Conservation (phyloP, 352 stramenopile species). For the Globisporangium carolinianum region DNA sequence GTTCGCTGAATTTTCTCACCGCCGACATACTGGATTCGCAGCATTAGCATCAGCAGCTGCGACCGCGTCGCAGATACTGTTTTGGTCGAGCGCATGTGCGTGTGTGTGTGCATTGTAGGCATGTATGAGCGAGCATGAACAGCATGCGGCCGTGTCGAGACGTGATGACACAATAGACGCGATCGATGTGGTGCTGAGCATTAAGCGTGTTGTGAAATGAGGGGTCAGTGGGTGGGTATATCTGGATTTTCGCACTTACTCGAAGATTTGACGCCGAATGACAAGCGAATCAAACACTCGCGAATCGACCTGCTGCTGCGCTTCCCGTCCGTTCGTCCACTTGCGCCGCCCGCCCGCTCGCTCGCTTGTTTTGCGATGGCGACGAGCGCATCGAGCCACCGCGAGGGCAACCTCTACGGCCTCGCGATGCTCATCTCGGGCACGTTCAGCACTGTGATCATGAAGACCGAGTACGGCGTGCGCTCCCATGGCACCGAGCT, state of each 20-base stretch:
- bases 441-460: conserved; percentile 82
- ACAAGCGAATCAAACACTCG: not conserved
- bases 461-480: conserved; percentile 79
- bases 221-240: too few relatives aligned
- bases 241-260: not conserved
- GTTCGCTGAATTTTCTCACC: not conserved
- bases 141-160: too few relatives aligned
- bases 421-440: conserved; percentile 69
- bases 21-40: not conserved
- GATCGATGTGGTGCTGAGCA: too few relatives aligned
- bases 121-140: too few relatives aligned
- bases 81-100: not conserved
- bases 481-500: conserved; percentile 39
- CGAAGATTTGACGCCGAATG: not conserved
- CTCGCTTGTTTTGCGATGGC: not conserved
- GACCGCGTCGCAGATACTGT: too few relatives aligned
- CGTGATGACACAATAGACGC: too few relatives aligned
- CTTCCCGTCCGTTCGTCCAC: not conserved
- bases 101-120: not conserved
- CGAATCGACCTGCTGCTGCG: not conserved
- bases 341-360: not conserved
- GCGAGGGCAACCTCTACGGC: conserved; percentile 38
- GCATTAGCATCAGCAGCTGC: not conserved
- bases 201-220: too few relatives aligned
- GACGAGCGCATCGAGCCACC: conserved; percentile 15